These are phyloP conservation scores for Boletus insuetus DNA, from an alignment of 768 basidiomycete genomes.

Conservation along the genomic window DNA sequence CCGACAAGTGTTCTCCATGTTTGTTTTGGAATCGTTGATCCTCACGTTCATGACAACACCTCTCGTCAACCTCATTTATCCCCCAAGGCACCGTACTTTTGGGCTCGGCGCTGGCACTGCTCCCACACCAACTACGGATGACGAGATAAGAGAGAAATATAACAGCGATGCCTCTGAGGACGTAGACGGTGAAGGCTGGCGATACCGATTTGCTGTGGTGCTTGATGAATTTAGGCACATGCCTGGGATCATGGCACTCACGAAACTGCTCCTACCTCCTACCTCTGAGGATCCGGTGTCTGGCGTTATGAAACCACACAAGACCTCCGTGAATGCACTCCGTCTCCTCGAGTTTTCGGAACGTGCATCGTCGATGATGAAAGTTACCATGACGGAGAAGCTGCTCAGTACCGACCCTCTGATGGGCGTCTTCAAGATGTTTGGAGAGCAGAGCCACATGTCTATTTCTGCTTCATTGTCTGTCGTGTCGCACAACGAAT, in stretches of 20 bases:
- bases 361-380: slow-evolving; percentile 84
- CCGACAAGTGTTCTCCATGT: slow-evolving; percentile 88
- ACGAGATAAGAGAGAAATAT: background rate
- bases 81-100: slow-evolving; percentile 55
- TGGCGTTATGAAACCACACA: background rate
- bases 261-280: slow-evolving; percentile 67
- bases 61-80: slow-evolving; percentile 65
- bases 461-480: slow-evolving; percentile 66
- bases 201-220: slow-evolving; percentile 70
- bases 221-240: slow-evolving; percentile 88
- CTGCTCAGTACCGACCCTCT: slow-evolving; percentile 71
- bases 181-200: slow-evolving; percentile 14
- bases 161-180: background rate
- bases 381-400: slow-evolving; percentile 70
- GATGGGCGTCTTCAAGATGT: slow-evolving; percentile 72
- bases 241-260: slow-evolving; percentile 85
- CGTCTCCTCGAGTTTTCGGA: slow-evolving; percentile 88
- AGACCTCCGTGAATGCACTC: slow-evolving; percentile 58
- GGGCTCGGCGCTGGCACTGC: slow-evolving; percentile 22
- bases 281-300: slow-evolving; percentile 7
- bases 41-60: slow-evolving; percentile 90
- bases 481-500: slow-evolving; percentile 75
- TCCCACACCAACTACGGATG: background rate
- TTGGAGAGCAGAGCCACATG: slow-evolving; percentile 67
- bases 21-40: slow-evolving; percentile 80